A percentile compares a stretch with the other conserved stretches of the same genome.
Evolutionary conservation across 2,329 filamentous ascomycete species (phyloP).

Genomic region (Pyrenophora graminea): DNA sequence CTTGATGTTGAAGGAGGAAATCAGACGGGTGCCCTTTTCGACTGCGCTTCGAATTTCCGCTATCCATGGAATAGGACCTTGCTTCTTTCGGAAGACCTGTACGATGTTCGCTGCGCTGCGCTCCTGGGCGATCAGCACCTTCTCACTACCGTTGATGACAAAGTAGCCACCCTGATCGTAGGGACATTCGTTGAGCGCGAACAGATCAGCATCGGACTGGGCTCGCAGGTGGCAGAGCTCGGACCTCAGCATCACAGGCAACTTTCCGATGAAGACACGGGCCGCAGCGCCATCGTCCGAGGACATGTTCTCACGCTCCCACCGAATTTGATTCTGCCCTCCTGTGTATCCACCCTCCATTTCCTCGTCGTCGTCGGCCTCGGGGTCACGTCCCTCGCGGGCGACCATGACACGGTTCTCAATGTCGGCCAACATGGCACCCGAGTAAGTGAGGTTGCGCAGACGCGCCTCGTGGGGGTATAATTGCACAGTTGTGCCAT

Average conservation of each 20-base stretch:
- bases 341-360: constrained; percentile 43
- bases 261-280: constrained; percentile 88
- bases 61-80: constrained; percentile 89
- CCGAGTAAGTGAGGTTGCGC: constrained; percentile 93
- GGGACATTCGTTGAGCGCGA: constrained; percentile 91
- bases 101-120: constrained; percentile 98
- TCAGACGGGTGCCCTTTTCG: constrained; percentile 92
- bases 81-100: constrained; percentile 98
- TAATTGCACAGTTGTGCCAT: constrained; percentile 82
- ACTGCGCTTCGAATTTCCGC: constrained; percentile 96
- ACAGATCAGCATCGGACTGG: constrained; percentile 82
- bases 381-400: constrained; percentile 69
- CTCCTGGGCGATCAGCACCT: constrained; percentile 97
- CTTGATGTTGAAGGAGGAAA: constrained; percentile 91
- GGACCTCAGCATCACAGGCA: constrained; percentile 98
- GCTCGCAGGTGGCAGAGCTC: constrained; percentile 89
- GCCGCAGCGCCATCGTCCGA: constrained; percentile 60
- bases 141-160: constrained; percentile 98
- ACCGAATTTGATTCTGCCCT: constrained; percentile 47
- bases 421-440: constrained; percentile 87
- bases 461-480: constrained; percentile 93
- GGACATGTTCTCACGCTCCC: constrained; percentile 56
- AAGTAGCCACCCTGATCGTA: constrained; percentile 99
- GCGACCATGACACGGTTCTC: constrained; percentile 83
- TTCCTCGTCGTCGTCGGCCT: constrained; percentile 66